phyloP scores from a whole-genome alignment of 192 early-diverging fungal species.

The Jimgerdemannia lactiflua region DNA sequence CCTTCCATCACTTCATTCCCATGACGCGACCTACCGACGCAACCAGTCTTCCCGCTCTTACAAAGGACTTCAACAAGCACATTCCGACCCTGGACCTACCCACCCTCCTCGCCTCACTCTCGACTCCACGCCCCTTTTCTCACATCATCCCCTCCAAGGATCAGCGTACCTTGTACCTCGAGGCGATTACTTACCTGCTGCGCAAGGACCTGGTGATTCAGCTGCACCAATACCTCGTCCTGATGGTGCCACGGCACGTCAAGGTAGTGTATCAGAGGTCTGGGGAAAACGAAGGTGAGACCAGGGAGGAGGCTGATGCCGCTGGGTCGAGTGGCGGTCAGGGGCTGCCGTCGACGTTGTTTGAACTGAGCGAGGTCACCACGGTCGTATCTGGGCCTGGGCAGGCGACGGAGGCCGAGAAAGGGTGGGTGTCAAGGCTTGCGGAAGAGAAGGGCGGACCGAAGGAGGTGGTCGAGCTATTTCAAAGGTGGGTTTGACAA shows the following conservation, averaged over 20 bases:
- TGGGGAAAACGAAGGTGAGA: constrained; percentile 16
- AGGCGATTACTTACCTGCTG: constrained; percentile 79
- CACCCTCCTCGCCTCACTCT: constrained; percentile 52
- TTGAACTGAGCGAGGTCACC: constrained; percentile 26
- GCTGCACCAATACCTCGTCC: constrained; percentile 73
- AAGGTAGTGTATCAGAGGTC: constrained; percentile 8
- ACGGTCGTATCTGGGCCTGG: constrained; percentile 41
- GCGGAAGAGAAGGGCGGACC: constrained; percentile 46
- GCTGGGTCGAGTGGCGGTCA: constrained; percentile 7
- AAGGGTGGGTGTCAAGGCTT: constrained; percentile 37
- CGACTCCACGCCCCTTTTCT: constrained; percentile 52
- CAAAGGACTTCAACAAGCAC: constrained; percentile 53
- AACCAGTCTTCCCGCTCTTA: constrained; percentile 24
- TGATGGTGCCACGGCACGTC: constrained; percentile 61
- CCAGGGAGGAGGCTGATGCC: not conserved
- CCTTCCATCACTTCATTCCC: constrained; percentile 35
- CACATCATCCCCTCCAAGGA: constrained; percentile 59
- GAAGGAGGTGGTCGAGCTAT: constrained; percentile 47
- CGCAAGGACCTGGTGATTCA: constrained; percentile 76
- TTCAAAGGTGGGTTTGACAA: constrained; percentile 42
- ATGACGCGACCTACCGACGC: not conserved
- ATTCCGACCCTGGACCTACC: constrained; percentile 58
- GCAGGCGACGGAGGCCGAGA: constrained; percentile 32
- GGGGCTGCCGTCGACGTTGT: constrained; percentile 22
- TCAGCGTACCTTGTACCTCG: constrained; percentile 66